Base-by-base conservation (phyloP, 129 eudicot species). In the Flaveria sonorensis region DNA sequence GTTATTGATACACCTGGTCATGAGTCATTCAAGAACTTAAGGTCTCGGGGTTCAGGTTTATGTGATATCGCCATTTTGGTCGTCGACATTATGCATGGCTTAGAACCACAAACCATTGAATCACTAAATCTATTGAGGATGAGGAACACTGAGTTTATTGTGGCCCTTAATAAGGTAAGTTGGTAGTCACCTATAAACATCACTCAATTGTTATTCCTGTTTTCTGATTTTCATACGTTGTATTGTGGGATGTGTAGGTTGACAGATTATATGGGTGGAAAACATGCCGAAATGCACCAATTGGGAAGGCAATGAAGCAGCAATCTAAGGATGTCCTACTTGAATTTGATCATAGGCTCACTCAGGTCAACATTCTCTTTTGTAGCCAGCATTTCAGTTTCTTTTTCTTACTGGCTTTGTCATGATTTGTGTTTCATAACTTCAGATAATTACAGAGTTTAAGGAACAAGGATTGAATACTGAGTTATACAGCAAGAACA, bases 1-100 rank as follows among this genome's bases (percentile, higher is more conserved):
- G 98, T 94, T 73, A 94, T 94, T 43, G 97, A 94, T 82, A 94
- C 98, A 67, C 98, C 98, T 20, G 97, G 98, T 7, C 98, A 94
- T 10, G 98, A 94, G 75, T 91, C 98, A 10, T 94, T 94, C 73
- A 89, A 93, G 12, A 94, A 94, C 46, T 82, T 94, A 80, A 85
- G 97, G 12, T 94, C 98, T 51, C 90, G 98, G 43, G 98, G 98
- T 53, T 94, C 98, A 4, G 97, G 97, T 21, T 83, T 94, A 79
- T 94, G 98, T 83, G 98, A 94, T 81, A 86, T 90, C 67, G 98
- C 98, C 2, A 94, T 94, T 64, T 66, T 94, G 85, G 98, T 94
- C 42, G 98, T 94, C 67, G 98, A 94, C 81, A 91, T 91, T 61
- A 94, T 94, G 98, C 98, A 94, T 81, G 98, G 98, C 10, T 76